Percentiles rank a stretch among this genome's conserved stretches.
Conservation (phyloP, 2,329 filamentous ascomycete genomes). For the Cladorrhinum sp. region DNA sequence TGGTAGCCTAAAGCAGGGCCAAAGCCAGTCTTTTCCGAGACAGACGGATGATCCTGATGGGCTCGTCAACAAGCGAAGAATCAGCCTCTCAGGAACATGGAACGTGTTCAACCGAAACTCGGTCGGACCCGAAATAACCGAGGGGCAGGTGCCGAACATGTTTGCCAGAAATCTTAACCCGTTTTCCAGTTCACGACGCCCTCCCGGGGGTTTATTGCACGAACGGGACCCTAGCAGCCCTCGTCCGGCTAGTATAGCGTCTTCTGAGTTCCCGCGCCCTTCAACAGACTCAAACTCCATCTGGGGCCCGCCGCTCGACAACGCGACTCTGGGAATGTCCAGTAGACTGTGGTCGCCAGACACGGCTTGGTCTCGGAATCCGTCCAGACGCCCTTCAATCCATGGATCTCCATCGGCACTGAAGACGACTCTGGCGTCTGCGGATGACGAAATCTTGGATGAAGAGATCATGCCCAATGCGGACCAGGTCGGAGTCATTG, state of each 20-base stretch:
- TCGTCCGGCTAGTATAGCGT: conserved; percentile 66
- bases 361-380: conserved; percentile 60
- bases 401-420: conserved; percentile 69
- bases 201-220: conserved; percentile 46
- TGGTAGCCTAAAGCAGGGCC: conserved; percentile 65
- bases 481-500: conserved; percentile 68
- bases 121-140: conserved; percentile 43
- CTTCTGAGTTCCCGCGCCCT: conserved; percentile 68
- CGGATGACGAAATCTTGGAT: conserved; percentile 62
- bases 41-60: conserved; percentile 55
- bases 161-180: conserved; percentile 46
- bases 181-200: conserved; percentile 46
- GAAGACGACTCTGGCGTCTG: conserved; percentile 59
- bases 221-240: conserved; percentile 59
- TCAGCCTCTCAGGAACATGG: conserved; percentile 57
- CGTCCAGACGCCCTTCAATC: conserved; percentile 76
- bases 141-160: conserved; percentile 33
- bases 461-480: conserved; percentile 54
- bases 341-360: conserved; percentile 64
- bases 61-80: conserved; percentile 52
- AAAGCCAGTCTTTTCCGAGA: conserved; percentile 75
- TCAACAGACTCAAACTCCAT: conserved; percentile 77
- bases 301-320: conserved; percentile 55
- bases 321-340: conserved; percentile 42
- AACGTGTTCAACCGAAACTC: conserved; percentile 55